Conservation (phyloP, 139 green algal genomes). For the Chlamydomonas applanata region DNA sequence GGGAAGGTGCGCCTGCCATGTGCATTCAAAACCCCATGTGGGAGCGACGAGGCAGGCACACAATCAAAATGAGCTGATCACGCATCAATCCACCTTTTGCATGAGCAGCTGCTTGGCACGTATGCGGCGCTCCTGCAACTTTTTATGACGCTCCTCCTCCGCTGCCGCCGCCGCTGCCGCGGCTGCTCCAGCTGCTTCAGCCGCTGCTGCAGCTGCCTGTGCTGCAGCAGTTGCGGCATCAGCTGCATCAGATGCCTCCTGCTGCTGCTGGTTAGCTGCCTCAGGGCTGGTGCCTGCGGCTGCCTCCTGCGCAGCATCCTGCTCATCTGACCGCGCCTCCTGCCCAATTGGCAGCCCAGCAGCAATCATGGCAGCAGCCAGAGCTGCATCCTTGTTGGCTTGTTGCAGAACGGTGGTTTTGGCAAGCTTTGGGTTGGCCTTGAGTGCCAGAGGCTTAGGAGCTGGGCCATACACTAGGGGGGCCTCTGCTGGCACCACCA, state of each 20-base stretch:
- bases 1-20: too few relatives aligned
- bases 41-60: too few relatives aligned
- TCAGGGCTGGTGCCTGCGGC: not conserved
- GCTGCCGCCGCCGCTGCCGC: not conserved
- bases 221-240: not conserved
- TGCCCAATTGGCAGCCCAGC: not conserved
- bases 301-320: not conserved
- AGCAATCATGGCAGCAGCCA: not conserved
- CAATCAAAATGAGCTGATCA: too few relatives aligned
- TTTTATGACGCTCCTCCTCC: not conserved
- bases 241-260: not conserved
- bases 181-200: constrained; percentile 4
- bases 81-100: not conserved
- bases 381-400: not conserved
- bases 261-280: not conserved
- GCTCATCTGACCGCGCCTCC: not conserved
- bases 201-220: not conserved
- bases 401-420: not conserved
- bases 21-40: too few relatives aligned
- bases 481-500: not conserved
- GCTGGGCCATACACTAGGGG: not conserved
- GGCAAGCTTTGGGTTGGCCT: constrained; percentile 22
- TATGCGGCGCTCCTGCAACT: constrained; percentile 4
- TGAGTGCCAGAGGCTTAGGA: constrained; percentile 4
- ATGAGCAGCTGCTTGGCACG: constrained; percentile 5